phyloP scores from a whole-genome alignment of 495 filamentous ascomycete genomes.

The Penicillium atrosanguineum region DNA sequence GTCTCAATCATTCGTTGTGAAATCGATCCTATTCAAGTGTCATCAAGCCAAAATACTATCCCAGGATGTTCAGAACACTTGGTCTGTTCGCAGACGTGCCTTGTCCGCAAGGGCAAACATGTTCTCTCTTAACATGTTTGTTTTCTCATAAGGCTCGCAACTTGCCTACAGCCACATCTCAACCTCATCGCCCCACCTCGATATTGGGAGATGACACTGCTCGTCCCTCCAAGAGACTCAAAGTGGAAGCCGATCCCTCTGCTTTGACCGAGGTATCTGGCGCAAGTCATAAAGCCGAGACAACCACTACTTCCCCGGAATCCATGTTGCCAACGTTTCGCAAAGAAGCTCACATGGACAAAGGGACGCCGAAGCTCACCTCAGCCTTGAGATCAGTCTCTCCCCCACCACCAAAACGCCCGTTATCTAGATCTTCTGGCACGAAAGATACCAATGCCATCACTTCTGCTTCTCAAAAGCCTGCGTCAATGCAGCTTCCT shows the following conservation, averaged over 20 bases:
- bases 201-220: background rate
- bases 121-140: conserved; percentile 56
- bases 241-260: background rate
- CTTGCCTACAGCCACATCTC: background rate
- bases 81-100: conserved; percentile 62
- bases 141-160: conserved; percentile 49
- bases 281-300: background rate
- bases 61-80: conserved; percentile 62
- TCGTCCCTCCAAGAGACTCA: conserved; percentile 9
- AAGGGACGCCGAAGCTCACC: conserved; percentile 9
- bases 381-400: conserved; percentile 33
- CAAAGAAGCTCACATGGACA: background rate
- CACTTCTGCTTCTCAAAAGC: conserved; percentile 6
- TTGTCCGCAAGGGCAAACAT: conserved; percentile 60
- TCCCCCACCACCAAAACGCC: conserved; percentile 38
- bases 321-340: background rate
- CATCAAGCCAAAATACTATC: conserved; percentile 3
- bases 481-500: conserved; percentile 18
- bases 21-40: background rate
- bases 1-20: background rate
- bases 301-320: background rate
- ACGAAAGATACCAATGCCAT: background rate
- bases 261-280: background rate
- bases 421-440: conserved; percentile 14
- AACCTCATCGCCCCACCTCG: background rate